Evolutionary conservation across 2,329 filamentous ascomycete genomes (phyloP), one percentile per base, ranked within the genome.

Genomic region (Aureobasidium sp.): DNA sequence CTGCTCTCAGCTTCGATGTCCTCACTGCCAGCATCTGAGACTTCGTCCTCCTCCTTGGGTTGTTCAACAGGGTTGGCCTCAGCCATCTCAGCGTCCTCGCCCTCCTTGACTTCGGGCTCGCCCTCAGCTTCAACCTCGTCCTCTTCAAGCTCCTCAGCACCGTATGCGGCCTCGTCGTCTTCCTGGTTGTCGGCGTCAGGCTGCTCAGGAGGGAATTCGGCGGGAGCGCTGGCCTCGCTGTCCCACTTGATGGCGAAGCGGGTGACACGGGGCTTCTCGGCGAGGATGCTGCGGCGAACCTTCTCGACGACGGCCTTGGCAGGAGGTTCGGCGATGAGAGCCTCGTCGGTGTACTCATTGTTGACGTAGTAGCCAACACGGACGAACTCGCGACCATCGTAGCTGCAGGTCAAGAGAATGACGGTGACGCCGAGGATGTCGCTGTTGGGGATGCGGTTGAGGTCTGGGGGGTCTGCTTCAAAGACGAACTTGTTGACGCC

Each of bases 241-340:
- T 99, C 94, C 94, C 94, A 99, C 79, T 99, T 99, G 78, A 99
- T 99, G 48, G 92, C 91, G 72, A 99, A 99, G 66, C 94, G 86
- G 34, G 94, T 99, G 57, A 99, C 94, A 76, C 94, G 86, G 13
- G 94, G 94, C 84, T 99, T 99, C 78, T 97, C 93, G 3, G 92
- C 91, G 41, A 99, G 84, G 55, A 99, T 90, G 72, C 95, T 97
- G 68, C 95, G 88, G 67, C 85, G 85, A 66, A 99, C 91, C 71
- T 91, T 90, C 74, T 99, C 95, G 66, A 97, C 87, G 68, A 95
- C 82, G 42, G 92, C 92, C 80, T 96, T 96, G 62, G 91, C 82
- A 7, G 94, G 94, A 10, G 94, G 94, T 69, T 97, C 92, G 51
- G 88, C 86, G 69, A 85, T 88, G 65, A 99, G 83, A 74, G 96